Evolutionary conservation across 768 basidiomycete species (phyloP).

Genomic region (Cyclocybe aegerita): DNA sequence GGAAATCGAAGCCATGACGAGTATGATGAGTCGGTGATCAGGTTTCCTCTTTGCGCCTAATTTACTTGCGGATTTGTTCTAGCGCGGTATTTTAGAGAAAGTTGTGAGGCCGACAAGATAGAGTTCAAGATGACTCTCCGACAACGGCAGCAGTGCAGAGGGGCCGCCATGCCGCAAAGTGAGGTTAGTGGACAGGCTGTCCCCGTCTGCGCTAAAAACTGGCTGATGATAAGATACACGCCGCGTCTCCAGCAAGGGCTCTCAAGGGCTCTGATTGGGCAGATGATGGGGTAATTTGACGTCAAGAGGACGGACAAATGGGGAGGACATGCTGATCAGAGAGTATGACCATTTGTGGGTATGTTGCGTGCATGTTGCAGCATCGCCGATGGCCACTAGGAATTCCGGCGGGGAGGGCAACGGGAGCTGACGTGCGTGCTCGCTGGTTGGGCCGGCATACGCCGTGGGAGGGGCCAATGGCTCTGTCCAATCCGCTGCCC

Average conservation of each 20-base stretch:
- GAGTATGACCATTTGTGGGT: neutral
- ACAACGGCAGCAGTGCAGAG: conserved; percentile 12
- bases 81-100: conserved; percentile 18
- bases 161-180: conserved; percentile 12
- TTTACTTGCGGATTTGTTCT: conserved; percentile 19
- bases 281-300: too few species aligned
- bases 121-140: conserved; percentile 31
- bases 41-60: conserved; percentile 7
- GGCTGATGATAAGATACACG: neutral
- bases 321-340: conserved; percentile 1
- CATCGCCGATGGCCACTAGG: neutral
- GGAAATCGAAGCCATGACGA: conserved; percentile 15
- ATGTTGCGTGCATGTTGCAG: neutral
- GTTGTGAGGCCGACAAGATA: conserved; percentile 31
- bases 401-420: too few species aligned
- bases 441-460: too few species aligned
- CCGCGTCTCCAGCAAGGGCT: too few species aligned
- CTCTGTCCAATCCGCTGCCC: conserved; percentile 11
- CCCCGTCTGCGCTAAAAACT: too few species aligned
- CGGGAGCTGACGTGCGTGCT: too few species aligned
- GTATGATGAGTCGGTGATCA: conserved; percentile 13
- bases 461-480: conserved; percentile 12
- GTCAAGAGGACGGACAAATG: conserved; percentile 1
- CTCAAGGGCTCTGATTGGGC: neutral
- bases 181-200: neutral